A percentile compares a stretch with the other conserved stretches of the same genome.
phyloP scores from a whole-genome alignment of 805 yeast genomes.

The Metschnikowia henanensis region DNA sequence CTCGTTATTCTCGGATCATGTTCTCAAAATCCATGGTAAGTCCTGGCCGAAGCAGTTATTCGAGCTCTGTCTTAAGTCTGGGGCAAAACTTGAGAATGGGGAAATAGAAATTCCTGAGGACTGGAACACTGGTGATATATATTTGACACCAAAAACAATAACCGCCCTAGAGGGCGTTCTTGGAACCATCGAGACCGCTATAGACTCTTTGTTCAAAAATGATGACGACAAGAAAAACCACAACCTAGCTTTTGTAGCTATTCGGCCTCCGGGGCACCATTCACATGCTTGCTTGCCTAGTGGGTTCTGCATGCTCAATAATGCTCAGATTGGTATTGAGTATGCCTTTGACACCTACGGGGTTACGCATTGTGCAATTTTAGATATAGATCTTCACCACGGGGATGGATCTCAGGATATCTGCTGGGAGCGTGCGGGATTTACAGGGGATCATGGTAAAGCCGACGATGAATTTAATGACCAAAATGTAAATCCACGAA shows the following conservation, averaged over 20 bases:
- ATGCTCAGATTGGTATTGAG: slow-evolving; percentile 78
- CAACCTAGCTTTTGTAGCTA: slow-evolving; percentile 58
- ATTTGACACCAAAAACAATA: slow-evolving; percentile 62
- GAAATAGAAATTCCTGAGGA: slow-evolving; percentile 73
- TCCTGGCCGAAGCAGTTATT: slow-evolving; percentile 65
- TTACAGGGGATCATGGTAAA: slow-evolving; percentile 47
- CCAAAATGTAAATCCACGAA: slow-evolving; percentile 32
- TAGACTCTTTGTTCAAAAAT: slow-evolving; percentile 45
- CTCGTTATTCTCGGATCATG: slow-evolving; percentile 57
- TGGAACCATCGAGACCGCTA: slow-evolving; percentile 71
- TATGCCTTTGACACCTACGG: slow-evolving; percentile 64
- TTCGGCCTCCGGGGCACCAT: slow-evolving; percentile 88
- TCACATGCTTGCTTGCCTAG: slow-evolving; percentile 82
- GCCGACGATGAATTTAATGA: slow-evolving; percentile 45
- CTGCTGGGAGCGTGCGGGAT: slow-evolving; percentile 77
- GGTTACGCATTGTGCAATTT: slow-evolving; percentile 76
- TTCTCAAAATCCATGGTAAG: slow-evolving; percentile 67
- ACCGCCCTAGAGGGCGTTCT: slow-evolving; percentile 75
- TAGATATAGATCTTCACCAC: slow-evolving; percentile 84
- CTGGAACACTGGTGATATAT: slow-evolving; percentile 86
- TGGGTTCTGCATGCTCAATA: slow-evolving; percentile 80
- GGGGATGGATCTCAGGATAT: slow-evolving; percentile 91
- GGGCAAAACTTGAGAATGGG: slow-evolving; percentile 48
- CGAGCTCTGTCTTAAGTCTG: slow-evolving; percentile 60
- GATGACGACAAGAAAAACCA: slow-evolving; percentile 26